Base-by-base conservation (phyloP, 2,329 filamentous ascomycete species). In the Penicillium sp. region DNA sequence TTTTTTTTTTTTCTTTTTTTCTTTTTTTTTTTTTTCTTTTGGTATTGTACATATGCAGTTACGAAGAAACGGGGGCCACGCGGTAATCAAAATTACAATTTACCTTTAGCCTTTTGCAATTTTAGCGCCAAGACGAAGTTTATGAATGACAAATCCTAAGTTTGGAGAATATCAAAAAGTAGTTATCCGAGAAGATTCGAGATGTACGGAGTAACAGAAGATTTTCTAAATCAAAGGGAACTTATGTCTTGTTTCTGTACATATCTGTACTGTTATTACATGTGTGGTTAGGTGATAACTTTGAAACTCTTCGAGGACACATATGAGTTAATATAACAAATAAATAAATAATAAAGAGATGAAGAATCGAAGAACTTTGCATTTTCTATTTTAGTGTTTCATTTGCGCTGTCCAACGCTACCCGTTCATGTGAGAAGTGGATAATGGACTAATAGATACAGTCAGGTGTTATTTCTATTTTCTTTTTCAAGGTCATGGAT, bases 251-350 rank as follows among this genome's bases (percentile, higher is more conserved):
- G 7, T 38, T 9, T 35, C 40, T 40, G 18, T 48, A 54, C 35
- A 40, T 9, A 31, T 31, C 29, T 61, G 57, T 61, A 63, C 54
- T 59, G 62, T 45, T 53, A 58, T 50, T 59, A 51, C 59, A 62
- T 58, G 44, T 59, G 57, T 34, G 35, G 40, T 44, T 63, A 56
- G 39, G 40, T 61, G 57, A 63, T 62, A 64, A 55, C 59, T 42
- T 39, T 46, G 53, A 61, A 57, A 45, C 51, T 55, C 50, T 58
- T 56, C 61, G 31, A 55, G 48, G 57, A 61, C 52, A 38, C 55
- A 60, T 61, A 55, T 56, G 59, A 66, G 47, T 48, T 47, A 59
- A 59, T 55, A 16, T 24, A 26, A 18, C 24, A 42, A 58, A 49
- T 64, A 58, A 50, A 62, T 60, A 54, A 57, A 9, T 9, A 31